phyloP scores from a whole-genome alignment of 164 flowering plant species.

The Dillenia suffruticosa region DNA sequence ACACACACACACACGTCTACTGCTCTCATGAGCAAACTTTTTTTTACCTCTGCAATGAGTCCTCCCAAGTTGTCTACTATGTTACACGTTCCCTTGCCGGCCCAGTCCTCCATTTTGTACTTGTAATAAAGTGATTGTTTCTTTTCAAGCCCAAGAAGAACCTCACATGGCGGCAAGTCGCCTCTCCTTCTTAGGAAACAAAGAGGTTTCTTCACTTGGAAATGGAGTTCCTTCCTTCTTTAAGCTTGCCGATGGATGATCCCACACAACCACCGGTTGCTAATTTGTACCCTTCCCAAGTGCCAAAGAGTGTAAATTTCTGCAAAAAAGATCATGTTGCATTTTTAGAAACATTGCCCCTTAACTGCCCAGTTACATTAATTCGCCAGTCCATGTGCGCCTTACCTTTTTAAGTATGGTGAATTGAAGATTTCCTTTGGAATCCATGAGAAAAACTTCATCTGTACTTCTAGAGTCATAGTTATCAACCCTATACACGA shows the following conservation, averaged over 20 bases:
- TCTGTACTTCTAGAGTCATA: constrained; percentile 21
- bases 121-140: too few species aligned
- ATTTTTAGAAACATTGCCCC: not conserved
- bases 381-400: too few species aligned
- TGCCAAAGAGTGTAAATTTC: constrained; percentile 18
- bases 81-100: constrained; percentile 16
- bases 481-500: constrained; percentile 39
- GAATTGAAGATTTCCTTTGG: constrained; percentile 25
- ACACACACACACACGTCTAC: too few species aligned
- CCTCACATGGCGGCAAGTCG: constrained; percentile 1
- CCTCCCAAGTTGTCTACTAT: constrained; percentile 20
- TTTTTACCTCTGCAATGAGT: constrained; percentile 26
- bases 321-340: constrained; percentile 1
- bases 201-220: too few species aligned
- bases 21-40: too few species aligned
- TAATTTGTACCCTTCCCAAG: constrained; percentile 23
- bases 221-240: not conserved
- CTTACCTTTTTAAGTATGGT: constrained; percentile 28
- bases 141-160: not conserved
- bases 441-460: constrained; percentile 41
- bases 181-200: too few species aligned
- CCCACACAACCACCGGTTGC: too few species aligned
- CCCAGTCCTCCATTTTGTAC: constrained; percentile 13
- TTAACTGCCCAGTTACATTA: too few species aligned
- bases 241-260: not conserved